A percentile compares a stretch with the other conserved stretches of the same genome.
Conservation (phyloP, 108 stramenopile genomes). For the Cyclotella baltica region DNA sequence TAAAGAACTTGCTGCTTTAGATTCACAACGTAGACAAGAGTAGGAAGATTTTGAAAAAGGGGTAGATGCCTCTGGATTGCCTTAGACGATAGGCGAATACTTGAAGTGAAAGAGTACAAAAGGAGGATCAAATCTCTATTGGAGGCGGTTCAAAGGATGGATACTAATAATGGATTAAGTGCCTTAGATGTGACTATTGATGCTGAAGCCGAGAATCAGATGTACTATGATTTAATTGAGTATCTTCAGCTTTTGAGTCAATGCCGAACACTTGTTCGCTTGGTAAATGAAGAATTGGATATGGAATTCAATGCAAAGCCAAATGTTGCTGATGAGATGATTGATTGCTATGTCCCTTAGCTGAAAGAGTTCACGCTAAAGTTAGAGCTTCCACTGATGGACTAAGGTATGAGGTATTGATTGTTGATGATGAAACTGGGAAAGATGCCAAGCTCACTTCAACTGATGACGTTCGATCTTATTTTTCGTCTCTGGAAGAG, state of each 20-base stretch:
- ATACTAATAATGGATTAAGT: constrained; percentile 3
- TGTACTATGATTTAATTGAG: constrained; percentile 42
- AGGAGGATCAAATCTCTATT: constrained; percentile 47
- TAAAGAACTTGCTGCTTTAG: constrained; percentile 66
- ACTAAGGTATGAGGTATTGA: constrained; percentile 74
- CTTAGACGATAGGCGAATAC: constrained; percentile 39
- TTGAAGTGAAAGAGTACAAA: constrained; percentile 53
- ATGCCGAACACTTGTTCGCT: constrained; percentile 46
- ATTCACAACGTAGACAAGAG: constrained; percentile 53
- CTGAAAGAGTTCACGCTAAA: constrained; percentile 81
- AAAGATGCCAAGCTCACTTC: constrained; percentile 41
- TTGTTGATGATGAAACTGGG: constrained; percentile 45
- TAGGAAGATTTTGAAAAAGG: constrained; percentile 45
- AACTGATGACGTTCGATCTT: constrained; percentile 53
- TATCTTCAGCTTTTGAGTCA: constrained; percentile 39
- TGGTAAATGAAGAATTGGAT: constrained; percentile 70
- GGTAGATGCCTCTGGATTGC: constrained; percentile 54
- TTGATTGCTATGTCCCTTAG: constrained; percentile 76
- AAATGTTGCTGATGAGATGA: constrained; percentile 70
- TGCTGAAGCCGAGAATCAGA: constrained; percentile 38
- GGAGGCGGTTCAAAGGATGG: constrained; percentile 37
- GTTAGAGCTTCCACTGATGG: constrained; percentile 82
- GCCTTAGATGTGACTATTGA: no score
- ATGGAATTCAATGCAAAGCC: constrained; percentile 78
- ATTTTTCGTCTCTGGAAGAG: constrained; percentile 36